phyloP scores from a whole-genome alignment of 495 filamentous ascomycete species.

The Trichoderma parareesei region DNA sequence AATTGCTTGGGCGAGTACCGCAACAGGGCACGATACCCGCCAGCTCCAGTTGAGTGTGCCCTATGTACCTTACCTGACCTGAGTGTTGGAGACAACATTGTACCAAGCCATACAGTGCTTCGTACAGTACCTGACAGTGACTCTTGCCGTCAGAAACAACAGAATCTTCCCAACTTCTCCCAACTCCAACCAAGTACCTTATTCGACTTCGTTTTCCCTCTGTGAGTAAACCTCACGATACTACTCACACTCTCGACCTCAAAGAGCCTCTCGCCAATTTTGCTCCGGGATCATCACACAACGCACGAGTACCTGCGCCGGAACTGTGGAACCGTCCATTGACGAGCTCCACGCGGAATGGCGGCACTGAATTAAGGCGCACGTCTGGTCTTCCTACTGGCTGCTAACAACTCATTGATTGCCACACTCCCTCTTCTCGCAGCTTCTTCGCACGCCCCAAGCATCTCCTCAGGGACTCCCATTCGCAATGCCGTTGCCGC shows the following conservation, averaged over 20 bases:
- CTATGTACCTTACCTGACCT: no score
- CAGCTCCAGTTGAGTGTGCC: no score
- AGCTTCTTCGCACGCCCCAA: neutral
- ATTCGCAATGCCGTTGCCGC: neutral
- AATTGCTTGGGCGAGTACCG: no score
- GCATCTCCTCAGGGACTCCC: neutral
- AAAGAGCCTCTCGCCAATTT: neutral
- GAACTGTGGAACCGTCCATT: neutral
- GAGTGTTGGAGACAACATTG: no score
- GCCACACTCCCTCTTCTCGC: neutral
- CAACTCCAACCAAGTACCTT: no score
- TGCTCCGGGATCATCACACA: neutral
- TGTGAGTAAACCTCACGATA: no score
- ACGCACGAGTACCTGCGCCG: neutral
- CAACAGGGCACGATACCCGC: no score
- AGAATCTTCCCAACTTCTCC: no score
- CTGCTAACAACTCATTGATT: neutral
- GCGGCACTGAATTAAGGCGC: neutral
- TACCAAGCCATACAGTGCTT: no score
- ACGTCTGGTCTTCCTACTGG: neutral
- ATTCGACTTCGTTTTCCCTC: no score
- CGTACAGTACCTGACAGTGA: no score
- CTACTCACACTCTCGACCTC: neutral
- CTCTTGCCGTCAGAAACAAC: no score
- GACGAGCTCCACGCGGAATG: constrained; percentile 4